A percentile compares a stretch with the other conserved stretches of the same genome.
phyloP scores from a whole-genome alignment of 352 stramenopile species.

The Globisporangium nagaii region DNA sequence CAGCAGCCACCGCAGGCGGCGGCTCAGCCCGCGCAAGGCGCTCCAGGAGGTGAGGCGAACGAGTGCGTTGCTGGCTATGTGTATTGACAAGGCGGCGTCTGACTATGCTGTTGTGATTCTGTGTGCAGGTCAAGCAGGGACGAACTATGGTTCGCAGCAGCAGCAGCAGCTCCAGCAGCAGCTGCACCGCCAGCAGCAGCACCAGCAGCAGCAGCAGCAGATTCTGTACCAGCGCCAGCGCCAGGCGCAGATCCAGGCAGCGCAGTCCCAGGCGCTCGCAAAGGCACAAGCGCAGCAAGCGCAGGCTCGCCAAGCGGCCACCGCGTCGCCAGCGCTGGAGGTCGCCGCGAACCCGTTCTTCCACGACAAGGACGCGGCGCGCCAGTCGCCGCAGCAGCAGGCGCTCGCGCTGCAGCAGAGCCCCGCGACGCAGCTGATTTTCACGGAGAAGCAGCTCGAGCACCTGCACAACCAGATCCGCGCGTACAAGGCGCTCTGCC shows the following conservation, averaged over 20 bases:
- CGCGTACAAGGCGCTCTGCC: constrained; percentile 76
- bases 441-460: constrained; percentile 83
- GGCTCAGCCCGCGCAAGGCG: not conserved
- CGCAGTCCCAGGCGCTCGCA: constrained; percentile 13
- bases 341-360: constrained; percentile 59
- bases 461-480: constrained; percentile 84
- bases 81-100: not conserved
- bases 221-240: constrained; percentile 26
- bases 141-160: not conserved
- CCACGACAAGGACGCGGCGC: constrained; percentile 43
- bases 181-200: constrained; percentile 20
- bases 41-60: not conserved
- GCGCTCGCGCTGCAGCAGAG: constrained; percentile 29
- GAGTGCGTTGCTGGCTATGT: not conserved
- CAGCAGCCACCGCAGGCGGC: not conserved
- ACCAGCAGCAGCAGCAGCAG: constrained; percentile 19
- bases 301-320: constrained; percentile 3
- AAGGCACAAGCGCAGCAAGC: constrained; percentile 15
- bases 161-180: constrained; percentile 12
- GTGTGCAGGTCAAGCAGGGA: not conserved
- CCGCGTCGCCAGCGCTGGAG: constrained; percentile 22
- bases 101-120: not conserved
- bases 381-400: constrained; percentile 24
- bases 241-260: constrained; percentile 18
- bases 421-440: constrained; percentile 41